Percentiles rank a stretch among this genome's conserved stretches.
These are phyloP conservation scores for Tulasnella sp. DNA, from an alignment of 768 basidiomycete genomes.

Conservation along the genomic window DNA sequence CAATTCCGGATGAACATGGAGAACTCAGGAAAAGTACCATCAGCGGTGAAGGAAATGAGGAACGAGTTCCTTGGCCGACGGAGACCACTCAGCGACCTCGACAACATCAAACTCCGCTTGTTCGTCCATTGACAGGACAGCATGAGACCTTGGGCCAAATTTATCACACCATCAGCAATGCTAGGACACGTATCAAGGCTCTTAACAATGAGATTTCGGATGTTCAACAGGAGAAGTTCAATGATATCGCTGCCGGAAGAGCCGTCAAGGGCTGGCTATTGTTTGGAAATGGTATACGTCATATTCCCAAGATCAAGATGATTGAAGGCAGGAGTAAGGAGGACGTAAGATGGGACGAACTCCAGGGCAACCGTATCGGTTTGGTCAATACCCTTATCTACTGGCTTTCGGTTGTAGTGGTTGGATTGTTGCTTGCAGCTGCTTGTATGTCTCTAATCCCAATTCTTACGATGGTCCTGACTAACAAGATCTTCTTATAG, in stretches of 20 bases:
- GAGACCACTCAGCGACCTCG: conserved; percentile 43
- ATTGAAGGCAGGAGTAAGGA: conserved; percentile 75
- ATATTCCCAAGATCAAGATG: conserved; percentile 47
- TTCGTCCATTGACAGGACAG: conserved; percentile 59
- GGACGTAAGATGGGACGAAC: conserved; percentile 67
- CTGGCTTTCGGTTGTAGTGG: conserved; percentile 43
- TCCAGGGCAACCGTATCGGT: conserved; percentile 44
- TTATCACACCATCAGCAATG: conserved; percentile 55
- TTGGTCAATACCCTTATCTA: conserved; percentile 36
- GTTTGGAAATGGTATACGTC: conserved; percentile 53
- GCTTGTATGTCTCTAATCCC: conserved; percentile 38
- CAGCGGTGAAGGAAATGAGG: not conserved
- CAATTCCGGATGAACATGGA: not conserved
- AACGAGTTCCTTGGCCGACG: not conserved
- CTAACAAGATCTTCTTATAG: conserved; percentile 27
- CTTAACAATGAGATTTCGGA: conserved; percentile 65
- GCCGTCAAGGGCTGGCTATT: conserved; percentile 66
- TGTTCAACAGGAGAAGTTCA: conserved; percentile 50
- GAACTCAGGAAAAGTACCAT: not conserved
- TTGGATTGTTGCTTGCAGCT: conserved; percentile 40
- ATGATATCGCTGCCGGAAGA: conserved; percentile 57
- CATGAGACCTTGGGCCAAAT: conserved; percentile 51
- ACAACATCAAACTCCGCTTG: conserved; percentile 55
- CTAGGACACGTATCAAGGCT: conserved; percentile 54
- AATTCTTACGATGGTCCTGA: not conserved